Evolutionary conservation across 192 early-diverging fungal genomes (phyloP), one percentile per base, ranked within the genome.

Genomic region (Umbelopsis ramanniana): DNA sequence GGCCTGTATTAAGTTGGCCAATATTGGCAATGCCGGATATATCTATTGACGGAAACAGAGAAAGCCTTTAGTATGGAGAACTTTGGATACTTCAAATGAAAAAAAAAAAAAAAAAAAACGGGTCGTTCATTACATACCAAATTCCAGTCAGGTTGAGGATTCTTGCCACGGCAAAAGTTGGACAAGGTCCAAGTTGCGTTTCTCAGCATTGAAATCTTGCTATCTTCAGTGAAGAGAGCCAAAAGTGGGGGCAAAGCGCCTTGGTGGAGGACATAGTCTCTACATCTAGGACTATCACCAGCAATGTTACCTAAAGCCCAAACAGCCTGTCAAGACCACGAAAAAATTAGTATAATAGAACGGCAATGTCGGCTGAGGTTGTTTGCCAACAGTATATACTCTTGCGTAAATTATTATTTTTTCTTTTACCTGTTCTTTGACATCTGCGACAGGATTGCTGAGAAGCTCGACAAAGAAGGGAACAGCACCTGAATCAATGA

Each of bases 161-260:
- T 88, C 71, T 91, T 91, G 29, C 91, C 92, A 22, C 92, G 80
- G 79, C 92, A 94, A 57, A 94, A 84, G 82, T 93, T 93, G 29
- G 85, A 89, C 15, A 94, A 75, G n/a, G 92, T 91, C 90, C 92
- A 93, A 17, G 92, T 91, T 3, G 90, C 89, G 73, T 94, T 94
- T 67, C 90, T 80, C 17, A 89, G 74, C 91, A 94, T 92, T 15
- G 92, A 87, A 23, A 75, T 24, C 26, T 80, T 77, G 46, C 72
- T 35, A 26, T 81, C 52, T 33, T 78, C 74, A 66, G 72, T 48
- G 12, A 83, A 52, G 10, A 83, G 75, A 24, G 67, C 29, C 12
- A 77, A 54, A 17, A 86, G 71, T 29, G 80, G 73, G 2, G n/a
- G 19, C 6, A 86, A 52, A 24, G 74, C 74, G 15, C 74, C 71